Conservation (phyloP, 768 basidiomycete genomes). For the Xerocomus brunneocitrinus region DNA sequence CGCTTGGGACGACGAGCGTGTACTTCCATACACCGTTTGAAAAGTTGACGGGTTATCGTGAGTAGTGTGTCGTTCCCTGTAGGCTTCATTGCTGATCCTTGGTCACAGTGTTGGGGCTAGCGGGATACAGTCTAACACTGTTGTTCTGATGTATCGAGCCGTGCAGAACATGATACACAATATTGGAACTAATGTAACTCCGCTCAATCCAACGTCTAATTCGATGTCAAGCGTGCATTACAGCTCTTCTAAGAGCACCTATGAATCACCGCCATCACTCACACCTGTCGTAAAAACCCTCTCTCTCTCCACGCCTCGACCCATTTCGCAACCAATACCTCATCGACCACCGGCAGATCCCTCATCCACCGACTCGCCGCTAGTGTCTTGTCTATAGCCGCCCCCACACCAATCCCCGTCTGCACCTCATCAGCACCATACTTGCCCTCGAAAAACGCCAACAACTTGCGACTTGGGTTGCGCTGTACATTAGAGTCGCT, state of each 20-base stretch:
- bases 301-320: constrained; percentile 37
- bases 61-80: constrained; percentile 30
- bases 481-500: constrained; percentile 20
- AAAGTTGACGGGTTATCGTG: constrained; percentile 82
- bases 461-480: constrained; percentile 23
- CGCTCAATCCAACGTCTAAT: not conserved
- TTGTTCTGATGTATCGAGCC: constrained; percentile 8
- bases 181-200: no score
- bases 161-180: not conserved
- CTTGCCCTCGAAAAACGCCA: constrained; percentile 23
- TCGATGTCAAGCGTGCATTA: not conserved
- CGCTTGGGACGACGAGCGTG: constrained; percentile 72
- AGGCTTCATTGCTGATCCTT: not conserved
- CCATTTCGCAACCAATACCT: constrained; percentile 39
- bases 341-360: constrained; percentile 10
- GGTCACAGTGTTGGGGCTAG: constrained; percentile 36
- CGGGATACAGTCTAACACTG: constrained; percentile 31
- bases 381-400: constrained; percentile 10
- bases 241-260: not conserved
- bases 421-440: constrained; percentile 17
- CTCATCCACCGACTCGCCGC: constrained; percentile 16
- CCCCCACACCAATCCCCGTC: not conserved
- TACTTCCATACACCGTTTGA: constrained; percentile 91
- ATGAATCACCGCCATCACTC: not conserved
- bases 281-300: constrained; percentile 29